phyloP scores from a whole-genome alignment of 2,329 filamentous ascomycete species.

The Penicillium vulpinum region DNA sequence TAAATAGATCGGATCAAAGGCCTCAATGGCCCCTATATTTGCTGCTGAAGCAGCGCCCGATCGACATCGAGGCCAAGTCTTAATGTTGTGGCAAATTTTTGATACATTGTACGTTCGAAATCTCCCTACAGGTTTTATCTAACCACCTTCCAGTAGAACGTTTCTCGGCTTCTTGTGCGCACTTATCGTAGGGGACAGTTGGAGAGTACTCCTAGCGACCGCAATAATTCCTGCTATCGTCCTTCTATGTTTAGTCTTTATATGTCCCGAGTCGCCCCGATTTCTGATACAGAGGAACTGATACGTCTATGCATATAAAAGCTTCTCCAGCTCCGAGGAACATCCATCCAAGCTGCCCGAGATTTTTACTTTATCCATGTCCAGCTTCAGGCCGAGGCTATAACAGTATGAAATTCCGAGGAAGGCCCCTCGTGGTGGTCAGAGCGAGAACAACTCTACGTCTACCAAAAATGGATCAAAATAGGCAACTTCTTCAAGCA shows the following conservation, averaged over 20 bases:
- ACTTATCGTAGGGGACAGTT: background rate
- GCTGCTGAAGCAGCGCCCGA: conserved; percentile 23
- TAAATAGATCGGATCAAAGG: conserved; percentile 23
- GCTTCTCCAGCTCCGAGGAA: background rate
- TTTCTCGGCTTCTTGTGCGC: background rate
- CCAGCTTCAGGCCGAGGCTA: background rate
- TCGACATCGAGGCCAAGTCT: conserved; percentile 16
- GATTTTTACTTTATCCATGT: conserved; percentile 37
- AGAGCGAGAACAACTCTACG: background rate
- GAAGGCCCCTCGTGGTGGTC: background rate
- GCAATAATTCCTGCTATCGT: background rate
- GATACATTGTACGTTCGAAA: conserved; percentile 19
- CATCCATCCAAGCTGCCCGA: background rate
- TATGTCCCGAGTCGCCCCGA: conserved; percentile 13
- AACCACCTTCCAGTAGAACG: background rate
- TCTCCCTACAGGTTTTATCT: background rate
- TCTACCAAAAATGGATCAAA: background rate
- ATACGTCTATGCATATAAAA: background rate
- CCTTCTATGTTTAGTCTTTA: background rate
- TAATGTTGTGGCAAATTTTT: conserved; percentile 29
- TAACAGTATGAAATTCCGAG: background rate
- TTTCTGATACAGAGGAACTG: conserved; percentile 15
- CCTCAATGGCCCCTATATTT: conserved; percentile 26
- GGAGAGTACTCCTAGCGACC: background rate
- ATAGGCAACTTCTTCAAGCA: background rate